Conservation (phyloP, 2,329 filamentous ascomycete species). For the Thielaviopsis ethacetica region DNA sequence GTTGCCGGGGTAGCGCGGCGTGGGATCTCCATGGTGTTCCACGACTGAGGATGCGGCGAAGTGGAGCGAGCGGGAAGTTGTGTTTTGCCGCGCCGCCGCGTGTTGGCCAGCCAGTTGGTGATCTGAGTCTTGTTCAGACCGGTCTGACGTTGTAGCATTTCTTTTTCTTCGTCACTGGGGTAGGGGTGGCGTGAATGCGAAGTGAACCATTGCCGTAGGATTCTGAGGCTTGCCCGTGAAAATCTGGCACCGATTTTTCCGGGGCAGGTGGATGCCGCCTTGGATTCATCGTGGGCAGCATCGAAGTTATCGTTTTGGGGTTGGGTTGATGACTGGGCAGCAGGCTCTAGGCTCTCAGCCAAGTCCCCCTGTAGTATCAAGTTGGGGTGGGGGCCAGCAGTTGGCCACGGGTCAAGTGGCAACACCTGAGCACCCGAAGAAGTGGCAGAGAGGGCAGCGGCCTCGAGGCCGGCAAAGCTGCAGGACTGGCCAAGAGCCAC, state of each 20-base stretch:
- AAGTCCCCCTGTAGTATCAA: constrained; percentile 14
- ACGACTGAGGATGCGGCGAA: constrained; percentile 40
- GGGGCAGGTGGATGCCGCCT: not conserved
- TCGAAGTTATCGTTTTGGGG: not conserved
- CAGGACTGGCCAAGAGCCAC: constrained; percentile 42
- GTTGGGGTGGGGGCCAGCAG: constrained; percentile 27
- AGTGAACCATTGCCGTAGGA: constrained; percentile 72
- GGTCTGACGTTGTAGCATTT: constrained; percentile 59
- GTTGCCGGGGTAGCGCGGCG: constrained; percentile 37
- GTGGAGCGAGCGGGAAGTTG: constrained; percentile 43
- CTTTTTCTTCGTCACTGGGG: constrained; percentile 74
- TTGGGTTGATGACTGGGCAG: not conserved
- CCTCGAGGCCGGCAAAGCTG: constrained; percentile 31
- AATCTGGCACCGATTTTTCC: constrained; percentile 57
- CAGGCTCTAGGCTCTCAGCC: not conserved
- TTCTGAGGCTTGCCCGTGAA: constrained; percentile 61
- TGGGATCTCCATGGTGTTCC: constrained; percentile 59
- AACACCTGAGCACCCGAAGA: constrained; percentile 17
- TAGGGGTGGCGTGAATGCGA: constrained; percentile 72
- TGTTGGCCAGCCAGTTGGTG: constrained; percentile 84
- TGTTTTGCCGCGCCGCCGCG: constrained; percentile 66
- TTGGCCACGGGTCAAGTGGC: constrained; percentile 29
- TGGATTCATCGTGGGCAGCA: not conserved
- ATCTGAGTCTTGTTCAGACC: constrained; percentile 73
- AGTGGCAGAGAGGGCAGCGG: constrained; percentile 1